These are phyloP conservation scores for Stemphylium lycopersici DNA, from an alignment of 2,329 filamentous ascomycete species.

Conservation along the genomic window DNA sequence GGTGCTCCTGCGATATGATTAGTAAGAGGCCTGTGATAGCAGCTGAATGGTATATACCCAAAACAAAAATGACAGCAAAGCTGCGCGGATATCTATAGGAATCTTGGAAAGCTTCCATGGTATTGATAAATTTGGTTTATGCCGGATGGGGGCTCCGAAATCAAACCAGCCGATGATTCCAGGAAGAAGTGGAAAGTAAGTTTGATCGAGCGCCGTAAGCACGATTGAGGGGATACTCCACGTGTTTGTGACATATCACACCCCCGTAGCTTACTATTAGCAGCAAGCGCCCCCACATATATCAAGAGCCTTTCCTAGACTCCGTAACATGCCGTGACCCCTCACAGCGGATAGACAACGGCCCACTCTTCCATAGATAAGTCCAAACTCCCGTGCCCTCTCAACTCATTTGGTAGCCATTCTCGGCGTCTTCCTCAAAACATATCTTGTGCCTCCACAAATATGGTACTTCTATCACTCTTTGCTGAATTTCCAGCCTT, in stretches of 20 bases:
- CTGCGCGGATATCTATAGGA: background rate
- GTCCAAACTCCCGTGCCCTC: no score
- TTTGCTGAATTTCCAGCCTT: background rate
- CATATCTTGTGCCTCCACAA: background rate
- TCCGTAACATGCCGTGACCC: no score
- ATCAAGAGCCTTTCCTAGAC: no score
- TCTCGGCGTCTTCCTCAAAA: no score
- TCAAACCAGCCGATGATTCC: no score
- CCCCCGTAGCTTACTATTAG: background rate
- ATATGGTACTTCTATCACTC: conserved; percentile 3
- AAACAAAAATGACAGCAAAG: conserved; percentile 1
- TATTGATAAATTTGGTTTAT: background rate
- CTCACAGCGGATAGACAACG: no score
- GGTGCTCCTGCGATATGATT: background rate
- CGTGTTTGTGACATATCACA: background rate
- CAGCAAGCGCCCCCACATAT: background rate
- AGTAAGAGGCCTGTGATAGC: background rate
- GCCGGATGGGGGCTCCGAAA: no score
- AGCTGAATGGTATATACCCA: background rate
- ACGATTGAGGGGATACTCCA: no score
- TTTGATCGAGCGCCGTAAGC: no score
- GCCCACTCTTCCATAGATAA: no score
- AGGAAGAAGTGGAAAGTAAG: no score
- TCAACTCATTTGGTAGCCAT: no score
- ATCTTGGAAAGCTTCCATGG: background rate